Evolutionary conservation across 108 stramenopile genomes (phyloP).

Genomic region (Asterionellopsis glacialis): DNA sequence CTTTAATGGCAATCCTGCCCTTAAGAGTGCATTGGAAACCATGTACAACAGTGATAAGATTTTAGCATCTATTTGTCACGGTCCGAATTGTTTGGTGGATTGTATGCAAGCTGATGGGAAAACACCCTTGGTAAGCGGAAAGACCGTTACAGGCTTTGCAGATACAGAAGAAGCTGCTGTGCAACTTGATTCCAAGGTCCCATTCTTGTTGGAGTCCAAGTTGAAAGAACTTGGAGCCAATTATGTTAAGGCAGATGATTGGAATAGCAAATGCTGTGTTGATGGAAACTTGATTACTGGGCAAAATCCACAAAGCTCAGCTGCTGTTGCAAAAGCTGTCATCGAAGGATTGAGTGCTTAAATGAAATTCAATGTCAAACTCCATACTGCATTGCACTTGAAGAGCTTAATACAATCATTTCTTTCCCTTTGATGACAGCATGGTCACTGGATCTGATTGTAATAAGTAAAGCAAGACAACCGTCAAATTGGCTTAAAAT

Average conservation of each 20-base stretch:
- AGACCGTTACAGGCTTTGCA: conserved; percentile 68
- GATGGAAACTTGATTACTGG: conserved; percentile 81
- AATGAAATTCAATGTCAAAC: neutral
- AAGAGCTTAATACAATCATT: too few relatives aligned
- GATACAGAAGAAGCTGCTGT: conserved; percentile 75
- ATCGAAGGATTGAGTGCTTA: conserved; percentile 21
- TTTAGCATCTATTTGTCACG: conserved; percentile 76
- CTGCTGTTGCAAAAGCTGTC: conserved; percentile 46
- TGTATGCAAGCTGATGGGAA: conserved; percentile 51
- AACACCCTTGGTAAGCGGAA: conserved; percentile 56
- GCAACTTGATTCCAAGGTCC: conserved; percentile 41
- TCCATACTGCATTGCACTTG: too few relatives aligned
- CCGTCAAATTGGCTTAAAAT: too few relatives aligned
- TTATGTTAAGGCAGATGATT: conserved; percentile 71
- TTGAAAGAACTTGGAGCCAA: conserved; percentile 69
- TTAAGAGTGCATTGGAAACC: conserved; percentile 61
- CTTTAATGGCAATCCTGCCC: conserved; percentile 37
- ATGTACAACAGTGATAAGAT: conserved; percentile 53
- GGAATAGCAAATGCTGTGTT: conserved; percentile 56
- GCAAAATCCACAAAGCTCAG: conserved; percentile 70
- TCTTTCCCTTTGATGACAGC: too few relatives aligned
- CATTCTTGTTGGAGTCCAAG: conserved; percentile 62
- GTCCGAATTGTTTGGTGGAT: conserved; percentile 59
- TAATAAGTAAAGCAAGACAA: too few relatives aligned
- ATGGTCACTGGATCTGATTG: too few relatives aligned